phyloP scores from a whole-genome alignment of 345 rosid species.

The Populus alba region DNA sequence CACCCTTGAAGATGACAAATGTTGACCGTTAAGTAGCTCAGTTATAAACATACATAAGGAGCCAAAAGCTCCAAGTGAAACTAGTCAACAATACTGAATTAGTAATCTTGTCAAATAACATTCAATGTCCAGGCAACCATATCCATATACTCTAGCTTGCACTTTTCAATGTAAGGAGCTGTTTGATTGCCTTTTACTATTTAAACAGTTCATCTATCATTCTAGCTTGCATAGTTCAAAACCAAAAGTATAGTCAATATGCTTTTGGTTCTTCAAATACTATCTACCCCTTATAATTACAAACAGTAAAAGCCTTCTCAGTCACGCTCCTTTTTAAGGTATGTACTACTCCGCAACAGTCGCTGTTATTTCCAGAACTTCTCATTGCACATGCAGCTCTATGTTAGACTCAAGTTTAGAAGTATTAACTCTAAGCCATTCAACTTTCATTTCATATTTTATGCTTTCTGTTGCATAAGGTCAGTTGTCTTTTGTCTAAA shows the following conservation, averaged over 20 bases:
- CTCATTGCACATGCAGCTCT: neutral
- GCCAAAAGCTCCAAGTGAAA: neutral
- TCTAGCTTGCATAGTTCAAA: neutral
- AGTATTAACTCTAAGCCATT: neutral
- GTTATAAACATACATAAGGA: neutral
- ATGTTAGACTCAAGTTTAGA: neutral
- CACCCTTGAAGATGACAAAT: conserved; percentile 24
- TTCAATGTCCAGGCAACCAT: neutral
- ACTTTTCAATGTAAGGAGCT: neutral
- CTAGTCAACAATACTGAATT: neutral
- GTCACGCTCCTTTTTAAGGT: too few species aligned
- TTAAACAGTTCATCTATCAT: neutral
- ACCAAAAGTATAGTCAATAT: neutral
- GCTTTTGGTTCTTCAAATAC: too few species aligned
- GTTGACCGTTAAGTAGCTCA: neutral
- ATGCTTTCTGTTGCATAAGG: neutral
- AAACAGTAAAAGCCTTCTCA: too few species aligned
- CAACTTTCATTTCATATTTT: neutral
- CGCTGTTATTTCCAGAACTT: neutral
- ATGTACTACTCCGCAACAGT: neutral
- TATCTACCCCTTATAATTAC: too few species aligned
- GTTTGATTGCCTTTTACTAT: neutral
- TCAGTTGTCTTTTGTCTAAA: neutral
- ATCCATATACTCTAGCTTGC: neutral
- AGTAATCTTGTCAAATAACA: neutral